These are phyloP conservation scores for Mentha longifolia DNA, from an alignment of 257 asterid species.

Conservation along the genomic window DNA sequence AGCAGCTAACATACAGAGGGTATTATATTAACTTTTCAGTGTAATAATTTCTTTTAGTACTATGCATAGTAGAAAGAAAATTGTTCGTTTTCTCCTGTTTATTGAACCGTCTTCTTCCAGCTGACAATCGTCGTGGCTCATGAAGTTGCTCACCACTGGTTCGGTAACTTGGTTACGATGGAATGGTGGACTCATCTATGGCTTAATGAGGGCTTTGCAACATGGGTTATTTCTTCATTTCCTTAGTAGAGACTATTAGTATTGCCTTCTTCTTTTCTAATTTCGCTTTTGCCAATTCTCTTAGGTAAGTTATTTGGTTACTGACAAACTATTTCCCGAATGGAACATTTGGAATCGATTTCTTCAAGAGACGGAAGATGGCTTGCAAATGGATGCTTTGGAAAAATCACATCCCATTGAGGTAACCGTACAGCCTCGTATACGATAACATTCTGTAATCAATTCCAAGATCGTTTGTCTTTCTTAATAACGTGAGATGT, in stretches of 20 bases:
- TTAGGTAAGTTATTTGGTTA: constrained; percentile 49
- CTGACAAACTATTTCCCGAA: constrained; percentile 45
- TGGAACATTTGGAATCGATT: constrained; percentile 56
- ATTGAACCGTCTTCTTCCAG: constrained; percentile 19
- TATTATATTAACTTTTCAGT: constrained; percentile 9
- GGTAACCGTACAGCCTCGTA: constrained; percentile 26
- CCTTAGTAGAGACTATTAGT: background rate
- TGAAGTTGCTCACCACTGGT: constrained; percentile 61
- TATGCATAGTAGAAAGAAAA: too few species aligned
- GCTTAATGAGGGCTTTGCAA: constrained; percentile 58
- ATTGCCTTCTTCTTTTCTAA: constrained; percentile 10
- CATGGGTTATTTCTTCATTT: constrained; percentile 40
- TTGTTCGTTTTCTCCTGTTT: background rate
- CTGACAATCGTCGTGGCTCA: constrained; percentile 50
- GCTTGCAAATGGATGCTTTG: constrained; percentile 47
- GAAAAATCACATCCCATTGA: constrained; percentile 55
- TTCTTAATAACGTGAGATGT: background rate
- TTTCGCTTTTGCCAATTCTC: constrained; percentile 6
- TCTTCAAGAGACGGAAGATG: constrained; percentile 37
- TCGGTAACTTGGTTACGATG: constrained; percentile 58
- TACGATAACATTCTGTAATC: background rate
- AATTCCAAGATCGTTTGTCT: background rate
- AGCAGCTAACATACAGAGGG: constrained; percentile 48
- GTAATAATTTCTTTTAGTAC: background rate
- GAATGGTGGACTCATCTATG: constrained; percentile 62